A percentile compares a stretch with the other conserved stretches of the same genome.
phyloP scores from a whole-genome alignment of 139 green algal genomes.

The Nannochloris sp. region DNA sequence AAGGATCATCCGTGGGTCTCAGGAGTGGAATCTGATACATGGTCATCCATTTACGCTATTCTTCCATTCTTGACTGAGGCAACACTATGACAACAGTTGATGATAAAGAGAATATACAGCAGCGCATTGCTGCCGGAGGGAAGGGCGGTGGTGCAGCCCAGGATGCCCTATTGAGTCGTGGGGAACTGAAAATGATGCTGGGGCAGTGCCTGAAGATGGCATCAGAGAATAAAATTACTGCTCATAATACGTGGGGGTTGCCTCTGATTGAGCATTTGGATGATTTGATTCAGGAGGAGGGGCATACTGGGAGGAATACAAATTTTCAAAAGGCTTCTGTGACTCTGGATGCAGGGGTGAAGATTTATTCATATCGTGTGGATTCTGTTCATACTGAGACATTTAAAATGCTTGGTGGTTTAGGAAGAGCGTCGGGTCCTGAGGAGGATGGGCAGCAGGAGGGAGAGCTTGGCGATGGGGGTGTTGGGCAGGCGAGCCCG shows the following conservation, averaged over 20 bases:
- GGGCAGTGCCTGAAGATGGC: slow-evolving; percentile 77
- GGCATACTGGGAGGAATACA: slow-evolving; percentile 35
- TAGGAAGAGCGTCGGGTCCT: slow-evolving; percentile 32
- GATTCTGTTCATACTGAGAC: slow-evolving; percentile 73
- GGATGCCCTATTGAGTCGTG: not conserved
- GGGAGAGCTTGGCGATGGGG: slow-evolving; percentile 19
- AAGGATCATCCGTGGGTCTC: no score
- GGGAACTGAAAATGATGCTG: slow-evolving; percentile 30
- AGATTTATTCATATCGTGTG: slow-evolving; percentile 82
- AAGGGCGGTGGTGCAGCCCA: not conserved
- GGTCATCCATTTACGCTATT: no score
- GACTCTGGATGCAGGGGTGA: slow-evolving; percentile 82
- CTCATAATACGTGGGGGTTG: slow-evolving; percentile 75
- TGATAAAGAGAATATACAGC: not conserved
- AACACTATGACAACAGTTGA: no score
- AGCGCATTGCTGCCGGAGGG: not conserved
- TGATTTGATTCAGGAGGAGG: slow-evolving; percentile 51
- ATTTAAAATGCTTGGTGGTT: slow-evolving; percentile 59
- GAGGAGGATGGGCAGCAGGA: slow-evolving; percentile 12
- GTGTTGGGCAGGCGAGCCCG: slow-evolving; percentile 4
- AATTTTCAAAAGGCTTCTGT: slow-evolving; percentile 85
- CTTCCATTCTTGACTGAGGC: no score
- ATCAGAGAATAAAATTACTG: slow-evolving; percentile 61
- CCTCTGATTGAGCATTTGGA: slow-evolving; percentile 77
- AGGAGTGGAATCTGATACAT: no score